Conservation (phyloP, 306 rosid genomes). For the Casuarina equisetifolia region DNA sequence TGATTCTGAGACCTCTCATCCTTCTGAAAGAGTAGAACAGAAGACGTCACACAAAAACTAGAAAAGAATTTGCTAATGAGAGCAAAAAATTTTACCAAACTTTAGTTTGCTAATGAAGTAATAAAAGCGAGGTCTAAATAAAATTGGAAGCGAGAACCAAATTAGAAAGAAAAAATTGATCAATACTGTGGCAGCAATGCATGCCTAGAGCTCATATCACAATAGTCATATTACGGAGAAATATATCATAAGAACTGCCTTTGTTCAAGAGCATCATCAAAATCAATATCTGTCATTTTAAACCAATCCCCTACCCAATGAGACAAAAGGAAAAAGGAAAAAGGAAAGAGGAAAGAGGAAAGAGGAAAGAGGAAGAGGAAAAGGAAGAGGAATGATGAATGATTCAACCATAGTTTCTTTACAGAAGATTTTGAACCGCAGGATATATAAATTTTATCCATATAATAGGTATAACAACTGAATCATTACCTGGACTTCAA, state of each 20-base stretch:
- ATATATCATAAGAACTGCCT: not conserved
- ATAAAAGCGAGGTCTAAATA: constrained; percentile 9
- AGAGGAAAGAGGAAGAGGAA: not conserved
- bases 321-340: not conserved
- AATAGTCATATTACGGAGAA: not conserved
- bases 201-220: not conserved
- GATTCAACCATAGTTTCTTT: not conserved
- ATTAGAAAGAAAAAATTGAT: not conserved
- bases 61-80: constrained; percentile 16
- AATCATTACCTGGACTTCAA: constrained; percentile 22
- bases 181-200: constrained; percentile 7
- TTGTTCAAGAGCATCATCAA: not conserved
- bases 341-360: not conserved
- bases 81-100: constrained; percentile 19
- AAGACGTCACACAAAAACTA: constrained; percentile 5
- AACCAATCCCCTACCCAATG: not conserved
- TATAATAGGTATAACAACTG: not conserved
- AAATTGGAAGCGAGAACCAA: constrained; percentile 3
- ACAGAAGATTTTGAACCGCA: not conserved
- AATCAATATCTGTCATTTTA: not conserved
- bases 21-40: constrained; percentile 45
- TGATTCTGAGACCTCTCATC: constrained; percentile 37
- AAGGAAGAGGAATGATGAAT: not conserved
- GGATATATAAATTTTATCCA: not conserved
- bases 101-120: not conserved